A percentile compares a stretch with the other conserved stretches of the same genome.
phyloP scores from a whole-genome alignment of 2,329 filamentous ascomycete genomes.

The Cylindrodendrum hubeiense region DNA sequence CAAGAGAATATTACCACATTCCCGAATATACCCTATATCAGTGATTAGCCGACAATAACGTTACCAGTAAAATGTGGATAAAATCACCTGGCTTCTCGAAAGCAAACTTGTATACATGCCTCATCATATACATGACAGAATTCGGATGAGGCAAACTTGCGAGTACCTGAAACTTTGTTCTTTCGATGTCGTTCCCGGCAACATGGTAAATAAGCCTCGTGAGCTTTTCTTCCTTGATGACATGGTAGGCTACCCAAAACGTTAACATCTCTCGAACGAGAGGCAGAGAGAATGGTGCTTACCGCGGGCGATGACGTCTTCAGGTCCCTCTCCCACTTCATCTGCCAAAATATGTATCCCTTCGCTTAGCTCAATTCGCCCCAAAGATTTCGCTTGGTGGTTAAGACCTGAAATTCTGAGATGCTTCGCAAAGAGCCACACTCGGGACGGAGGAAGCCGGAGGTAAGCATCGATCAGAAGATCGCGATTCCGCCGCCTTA shows the following conservation, averaged over 20 bases:
- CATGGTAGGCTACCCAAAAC: neutral
- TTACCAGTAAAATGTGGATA: neutral
- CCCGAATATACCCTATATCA: neutral
- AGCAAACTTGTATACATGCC: neutral
- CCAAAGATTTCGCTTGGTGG: neutral
- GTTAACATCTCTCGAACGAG: neutral
- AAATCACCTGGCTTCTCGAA: neutral
- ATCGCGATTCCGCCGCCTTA: neutral
- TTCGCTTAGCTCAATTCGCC: neutral
- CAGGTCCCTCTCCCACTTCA: neutral
- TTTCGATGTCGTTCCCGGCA: neutral
- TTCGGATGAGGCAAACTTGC: neutral
- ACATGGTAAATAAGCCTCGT: neutral
- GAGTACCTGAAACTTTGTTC: neutral
- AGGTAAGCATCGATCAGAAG: conserved; percentile 6
- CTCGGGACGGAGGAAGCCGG: neutral
- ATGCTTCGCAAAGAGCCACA: conserved; percentile 15
- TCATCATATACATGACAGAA: neutral
- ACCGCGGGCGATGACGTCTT: conserved; percentile 5
- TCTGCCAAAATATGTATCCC: neutral
- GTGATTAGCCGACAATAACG: neutral
- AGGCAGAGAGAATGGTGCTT: neutral
- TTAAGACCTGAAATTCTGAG: conserved; percentile 49
- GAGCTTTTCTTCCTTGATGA: neutral
- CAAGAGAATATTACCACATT: neutral